A percentile compares a stretch with the other conserved stretches of the same genome.
These are phyloP conservation scores for Pinus tabuliformis DNA, from an alignment of 75 land plant genomes.

Conservation along the genomic window DNA sequence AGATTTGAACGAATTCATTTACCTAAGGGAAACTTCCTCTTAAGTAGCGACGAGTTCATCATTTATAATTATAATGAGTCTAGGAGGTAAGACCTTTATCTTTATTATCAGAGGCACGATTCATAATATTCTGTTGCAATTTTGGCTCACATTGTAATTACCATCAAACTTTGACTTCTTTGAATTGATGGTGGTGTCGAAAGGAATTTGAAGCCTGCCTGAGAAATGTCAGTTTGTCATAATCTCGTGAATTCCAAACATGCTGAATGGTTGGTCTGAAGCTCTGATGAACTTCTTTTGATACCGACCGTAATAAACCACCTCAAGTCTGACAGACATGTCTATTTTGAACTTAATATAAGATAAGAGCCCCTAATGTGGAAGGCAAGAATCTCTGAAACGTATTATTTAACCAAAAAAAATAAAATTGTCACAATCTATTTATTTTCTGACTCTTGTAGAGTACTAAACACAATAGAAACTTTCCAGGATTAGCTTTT, in stretches of 20 bases:
- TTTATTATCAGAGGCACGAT: neutral
- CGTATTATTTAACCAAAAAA: no score
- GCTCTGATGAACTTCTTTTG: neutral
- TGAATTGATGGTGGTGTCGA: neutral
- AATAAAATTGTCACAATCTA: no score
- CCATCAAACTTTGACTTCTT: neutral
- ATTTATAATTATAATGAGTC: no score
- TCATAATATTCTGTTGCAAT: neutral
- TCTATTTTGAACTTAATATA: slow-evolving; percentile 1
- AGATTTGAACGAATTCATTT: no score
- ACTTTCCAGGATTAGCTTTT: neutral
- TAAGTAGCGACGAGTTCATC: no score
- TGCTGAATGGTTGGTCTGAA: neutral
- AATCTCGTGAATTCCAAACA: neutral
- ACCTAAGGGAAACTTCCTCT: no score
- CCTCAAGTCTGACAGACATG: neutral
- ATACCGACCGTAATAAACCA: neutral
- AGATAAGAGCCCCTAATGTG: no score
- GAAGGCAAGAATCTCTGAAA: no score
- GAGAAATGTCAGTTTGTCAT: neutral
- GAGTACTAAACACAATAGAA: no score
- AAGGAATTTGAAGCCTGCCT: neutral
- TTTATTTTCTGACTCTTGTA: no score
- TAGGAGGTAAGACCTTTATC: neutral
- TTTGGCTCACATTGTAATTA: neutral